Evolutionary conservation across 148 eudicot genomes (phyloP), one percentile per base, ranked within the genome.

Genomic region (Fagopyrum esculentum): DNA sequence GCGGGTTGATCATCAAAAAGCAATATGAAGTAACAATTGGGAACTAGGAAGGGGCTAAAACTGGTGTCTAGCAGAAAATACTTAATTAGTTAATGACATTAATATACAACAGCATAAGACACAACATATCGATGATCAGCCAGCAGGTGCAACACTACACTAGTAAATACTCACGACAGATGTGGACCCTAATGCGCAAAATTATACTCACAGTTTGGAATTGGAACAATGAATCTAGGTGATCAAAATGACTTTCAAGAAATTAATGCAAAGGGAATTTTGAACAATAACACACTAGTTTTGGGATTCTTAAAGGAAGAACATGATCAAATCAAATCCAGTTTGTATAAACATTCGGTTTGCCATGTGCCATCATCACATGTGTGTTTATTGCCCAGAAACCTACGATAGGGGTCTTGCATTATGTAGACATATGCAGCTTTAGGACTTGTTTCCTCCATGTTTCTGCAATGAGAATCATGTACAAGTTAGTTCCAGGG

Each of bases 371-470:
- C n/a, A n/a, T 6, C 47, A 13, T 13, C 45, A 35, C 71, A 43
- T 40, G 47, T 1, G 12, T 43, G n/a, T 66, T 57, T 66, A 66
- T 66, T 66, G 6, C 69, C 69, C 69, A 29, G 4, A 44, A 61
- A 61, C 43, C 45, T 29, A 29, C 45, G 1, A 9, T 9, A 6
- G 6, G 16, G 11, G 6, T 44, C 44, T 63, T 35, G 71, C 47
- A 29, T 4, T 30, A 29, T 10, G 40, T 30, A 0, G 29, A 29
- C 45, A 63, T 66, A 19, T 13, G 19, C 47, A 66, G 10, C 45
- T 66, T 35, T 66, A 40, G 47, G 75, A 46, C 40, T 79, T 30
- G 55, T 69, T 79, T 61, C 71, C 76, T 29, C n/a, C 69, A 19
- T 45, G 46, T 51, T 69, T 75, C 74, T 35, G 70, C 55, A 64